phyloP scores from a whole-genome alignment of 2,329 filamentous ascomycete genomes.

The Thermochaetoides dissita region DNA sequence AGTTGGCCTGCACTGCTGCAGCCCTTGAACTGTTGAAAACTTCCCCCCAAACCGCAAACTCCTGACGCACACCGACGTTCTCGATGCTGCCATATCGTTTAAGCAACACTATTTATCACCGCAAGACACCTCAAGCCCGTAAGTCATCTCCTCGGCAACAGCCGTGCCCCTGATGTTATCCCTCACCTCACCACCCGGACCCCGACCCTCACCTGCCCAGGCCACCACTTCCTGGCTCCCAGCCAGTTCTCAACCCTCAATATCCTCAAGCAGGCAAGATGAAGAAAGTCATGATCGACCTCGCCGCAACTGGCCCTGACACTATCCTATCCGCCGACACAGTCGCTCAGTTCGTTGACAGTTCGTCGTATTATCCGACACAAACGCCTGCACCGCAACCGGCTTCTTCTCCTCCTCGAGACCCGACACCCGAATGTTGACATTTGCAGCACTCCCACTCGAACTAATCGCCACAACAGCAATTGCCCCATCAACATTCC shows the following conservation, averaged over 20 bases:
- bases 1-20: too few species aligned
- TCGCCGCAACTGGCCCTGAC: conserved; percentile 20
- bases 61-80: too few species aligned
- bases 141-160: too few species aligned
- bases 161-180: too few species aligned
- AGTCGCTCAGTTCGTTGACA: conserved; percentile 13
- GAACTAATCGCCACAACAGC: conserved; percentile 24
- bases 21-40: too few species aligned
- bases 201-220: too few species aligned
- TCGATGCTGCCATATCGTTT: too few species aligned
- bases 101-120: too few species aligned
- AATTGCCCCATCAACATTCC: conserved; percentile 24
- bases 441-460: conserved; percentile 7
- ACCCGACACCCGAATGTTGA: conserved; percentile 9
- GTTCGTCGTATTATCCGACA: conserved; percentile 16
- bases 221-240: background rate
- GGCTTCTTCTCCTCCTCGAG: conserved; percentile 2
- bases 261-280: conserved; percentile 3
- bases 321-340: conserved; percentile 12
- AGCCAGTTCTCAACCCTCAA: background rate
- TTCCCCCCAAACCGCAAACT: too few species aligned
- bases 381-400: conserved; percentile 12
- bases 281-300: conserved; percentile 17
- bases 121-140: too few species aligned
- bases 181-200: too few species aligned